A percentile compares a stretch with the other conserved stretches of the same genome.
Evolutionary conservation across 345 rosid genomes (phyloP).

Genomic region (Salix dunnii): DNA sequence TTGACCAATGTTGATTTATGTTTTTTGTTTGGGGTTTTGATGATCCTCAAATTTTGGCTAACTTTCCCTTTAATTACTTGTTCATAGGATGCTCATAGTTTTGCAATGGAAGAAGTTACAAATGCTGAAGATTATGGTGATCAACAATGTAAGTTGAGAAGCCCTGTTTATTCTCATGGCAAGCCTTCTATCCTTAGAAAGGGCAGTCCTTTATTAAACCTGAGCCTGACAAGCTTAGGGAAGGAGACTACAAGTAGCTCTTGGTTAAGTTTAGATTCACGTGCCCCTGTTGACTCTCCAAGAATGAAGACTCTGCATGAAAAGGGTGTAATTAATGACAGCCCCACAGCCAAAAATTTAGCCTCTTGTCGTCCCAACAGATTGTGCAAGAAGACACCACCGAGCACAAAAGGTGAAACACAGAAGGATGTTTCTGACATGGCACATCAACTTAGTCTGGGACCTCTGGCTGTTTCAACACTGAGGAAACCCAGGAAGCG

Average conservation of each 20-base stretch:
- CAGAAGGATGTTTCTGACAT: slow-evolving; percentile 37
- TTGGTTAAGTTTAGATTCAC: slow-evolving; percentile 77
- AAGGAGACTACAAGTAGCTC: slow-evolving; percentile 49
- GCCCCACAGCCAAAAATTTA: slow-evolving; percentile 19
- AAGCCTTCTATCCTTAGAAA: slow-evolving; percentile 13
- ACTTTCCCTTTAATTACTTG: slow-evolving; percentile 18
- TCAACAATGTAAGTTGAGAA: slow-evolving; percentile 18
- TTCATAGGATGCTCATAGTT: slow-evolving; percentile 40
- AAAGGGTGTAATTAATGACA: slow-evolving; percentile 24
- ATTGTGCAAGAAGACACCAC: slow-evolving; percentile 42
- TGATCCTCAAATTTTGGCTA: background rate
- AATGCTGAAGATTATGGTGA: slow-evolving; percentile 31
- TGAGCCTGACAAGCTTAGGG: slow-evolving; percentile 29
- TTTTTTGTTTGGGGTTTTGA: background rate
- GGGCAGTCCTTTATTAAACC: slow-evolving; percentile 28
- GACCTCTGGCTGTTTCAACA: slow-evolving; percentile 41
- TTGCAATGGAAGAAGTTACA: slow-evolving; percentile 23
- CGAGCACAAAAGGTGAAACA: slow-evolving; percentile 24
- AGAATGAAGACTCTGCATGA: slow-evolving; percentile 30
- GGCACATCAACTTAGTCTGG: slow-evolving; percentile 44
- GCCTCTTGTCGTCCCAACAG: slow-evolving; percentile 36
- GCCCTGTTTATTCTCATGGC: slow-evolving; percentile 1
- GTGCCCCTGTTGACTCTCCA: slow-evolving; percentile 31
- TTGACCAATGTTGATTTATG: background rate
- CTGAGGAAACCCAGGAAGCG: slow-evolving; percentile 54